Conservation (phyloP, 2,329 filamentous ascomycete genomes). For the Neonectria neomacrospora region DNA sequence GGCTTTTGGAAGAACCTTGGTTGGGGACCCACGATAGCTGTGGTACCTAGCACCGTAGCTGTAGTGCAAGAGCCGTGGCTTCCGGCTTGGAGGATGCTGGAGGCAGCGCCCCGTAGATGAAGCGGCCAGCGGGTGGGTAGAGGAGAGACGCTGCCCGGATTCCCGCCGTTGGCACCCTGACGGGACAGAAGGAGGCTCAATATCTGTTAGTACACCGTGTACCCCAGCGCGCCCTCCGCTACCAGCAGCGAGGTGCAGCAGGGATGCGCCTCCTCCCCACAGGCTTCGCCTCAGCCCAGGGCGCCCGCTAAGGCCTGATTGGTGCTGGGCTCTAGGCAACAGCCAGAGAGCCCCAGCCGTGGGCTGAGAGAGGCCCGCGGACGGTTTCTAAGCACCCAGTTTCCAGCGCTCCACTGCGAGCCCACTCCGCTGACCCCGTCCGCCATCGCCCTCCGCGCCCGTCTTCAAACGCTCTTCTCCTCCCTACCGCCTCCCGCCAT, state of each 20-base stretch:
- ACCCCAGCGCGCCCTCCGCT: constrained; percentile 11
- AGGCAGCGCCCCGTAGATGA: neutral
- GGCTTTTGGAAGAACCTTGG: constrained; percentile 25
- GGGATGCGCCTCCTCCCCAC: constrained; percentile 40
- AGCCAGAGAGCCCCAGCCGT: constrained; percentile 41
- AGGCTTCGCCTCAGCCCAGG: constrained; percentile 45
- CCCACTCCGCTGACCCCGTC: constrained; percentile 21
- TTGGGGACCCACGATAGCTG: constrained; percentile 35
- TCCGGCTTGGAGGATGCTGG: constrained; percentile 13
- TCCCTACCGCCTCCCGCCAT: constrained; percentile 25
- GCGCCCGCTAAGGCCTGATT: constrained; percentile 37
- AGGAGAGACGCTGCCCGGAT: neutral
- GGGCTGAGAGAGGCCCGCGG: constrained; percentile 42
- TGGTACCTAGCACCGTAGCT: constrained; percentile 35
- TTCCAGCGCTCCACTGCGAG: neutral
- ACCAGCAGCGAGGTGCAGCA: constrained; percentile 30
- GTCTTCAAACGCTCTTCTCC: constrained; percentile 21
- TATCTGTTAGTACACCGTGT: constrained; percentile 33
- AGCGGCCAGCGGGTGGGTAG: constrained; percentile 1
- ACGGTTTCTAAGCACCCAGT: constrained; percentile 45
- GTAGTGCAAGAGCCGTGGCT: constrained; percentile 17
- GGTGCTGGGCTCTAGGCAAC: constrained; percentile 46
- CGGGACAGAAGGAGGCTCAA: neutral
- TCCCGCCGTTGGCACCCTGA: neutral
- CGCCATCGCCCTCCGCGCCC: constrained; percentile 30